Evolutionary conservation across 2,329 filamentous ascomycete genomes (phyloP).

Genomic region (Penicillium griseofulvum): DNA sequence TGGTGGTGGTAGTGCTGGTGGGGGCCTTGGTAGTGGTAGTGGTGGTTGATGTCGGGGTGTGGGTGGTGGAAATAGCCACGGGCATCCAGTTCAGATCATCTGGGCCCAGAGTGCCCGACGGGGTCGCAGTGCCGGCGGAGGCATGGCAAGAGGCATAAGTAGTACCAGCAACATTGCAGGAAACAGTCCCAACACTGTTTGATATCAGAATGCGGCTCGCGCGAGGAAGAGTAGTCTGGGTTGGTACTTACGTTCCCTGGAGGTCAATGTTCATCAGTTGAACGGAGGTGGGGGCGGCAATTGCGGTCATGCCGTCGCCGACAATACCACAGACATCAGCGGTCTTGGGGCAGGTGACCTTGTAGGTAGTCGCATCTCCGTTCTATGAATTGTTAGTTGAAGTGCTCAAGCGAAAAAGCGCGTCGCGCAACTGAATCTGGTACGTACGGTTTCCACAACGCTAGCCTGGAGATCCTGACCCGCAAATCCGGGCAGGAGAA

Average conservation of each 20-base stretch:
- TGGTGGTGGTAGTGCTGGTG: conserved; percentile 6
- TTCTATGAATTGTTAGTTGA: conserved; percentile 11
- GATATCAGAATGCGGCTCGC: background rate
- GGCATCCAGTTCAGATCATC: conserved; percentile 26
- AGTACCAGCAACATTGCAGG: conserved; percentile 26
- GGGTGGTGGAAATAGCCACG: conserved; percentile 25
- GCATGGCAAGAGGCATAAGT: conserved; percentile 28
- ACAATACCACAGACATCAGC: conserved; percentile 18
- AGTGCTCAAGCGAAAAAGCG: background rate
- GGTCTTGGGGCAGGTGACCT: conserved; percentile 21
- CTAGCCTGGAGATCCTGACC: conserved; percentile 21
- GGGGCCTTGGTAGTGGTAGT: conserved; percentile 16
- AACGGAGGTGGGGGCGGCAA: conserved; percentile 21
- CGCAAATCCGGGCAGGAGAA: conserved; percentile 25
- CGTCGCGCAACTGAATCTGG: background rate
- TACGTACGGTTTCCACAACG: conserved; percentile 18
- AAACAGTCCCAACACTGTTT: conserved; percentile 17
- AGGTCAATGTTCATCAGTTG: conserved; percentile 17
- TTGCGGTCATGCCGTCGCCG: conserved; percentile 22
- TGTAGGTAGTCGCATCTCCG: conserved; percentile 25
- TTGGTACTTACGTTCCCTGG: conserved; percentile 19
- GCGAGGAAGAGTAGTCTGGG: background rate
- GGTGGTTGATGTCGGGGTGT: conserved; percentile 18
- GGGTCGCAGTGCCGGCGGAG: conserved; percentile 16
- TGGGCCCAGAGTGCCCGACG: conserved; percentile 15